Conservation (phyloP, 805 yeast species). For the Pichia membranifaciens region DNA sequence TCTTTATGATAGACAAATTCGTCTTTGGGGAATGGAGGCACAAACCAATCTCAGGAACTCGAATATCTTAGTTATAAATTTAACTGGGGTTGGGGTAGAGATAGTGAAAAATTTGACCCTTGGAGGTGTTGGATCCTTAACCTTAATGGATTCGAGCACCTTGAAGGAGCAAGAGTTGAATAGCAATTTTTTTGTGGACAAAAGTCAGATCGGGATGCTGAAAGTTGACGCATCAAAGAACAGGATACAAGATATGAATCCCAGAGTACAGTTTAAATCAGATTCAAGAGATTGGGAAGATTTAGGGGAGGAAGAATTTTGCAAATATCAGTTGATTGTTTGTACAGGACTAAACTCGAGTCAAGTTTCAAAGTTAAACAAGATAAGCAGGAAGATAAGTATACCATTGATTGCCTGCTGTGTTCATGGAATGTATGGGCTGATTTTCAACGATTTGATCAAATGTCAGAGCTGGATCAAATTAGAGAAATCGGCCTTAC, state of each 20-base stretch:
- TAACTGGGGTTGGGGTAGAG: slow-evolving; percentile 79
- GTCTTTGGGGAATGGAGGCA: slow-evolving; percentile 95
- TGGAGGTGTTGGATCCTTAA: slow-evolving; percentile 79
- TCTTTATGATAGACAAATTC: slow-evolving; percentile 86
- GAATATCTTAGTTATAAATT: slow-evolving; percentile 58
- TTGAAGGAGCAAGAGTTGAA: slow-evolving; percentile 59
- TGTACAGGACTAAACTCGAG: slow-evolving; percentile 56
- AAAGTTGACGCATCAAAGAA: slow-evolving; percentile 51
- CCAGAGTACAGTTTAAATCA: slow-evolving; percentile 53
- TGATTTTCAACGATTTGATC: slow-evolving; percentile 72
- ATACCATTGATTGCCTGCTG: slow-evolving; percentile 67
- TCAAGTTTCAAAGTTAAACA: slow-evolving; percentile 46
- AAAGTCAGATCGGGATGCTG: slow-evolving; percentile 46
- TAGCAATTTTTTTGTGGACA: slow-evolving; percentile 67
- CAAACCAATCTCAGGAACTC: slow-evolving; percentile 74
- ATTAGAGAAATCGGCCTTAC: slow-evolving; percentile 43
- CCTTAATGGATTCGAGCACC: slow-evolving; percentile 54
- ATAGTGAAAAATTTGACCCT: slow-evolving; percentile 76
- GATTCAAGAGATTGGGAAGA: slow-evolving; percentile 13
- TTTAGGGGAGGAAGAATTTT: slow-evolving; percentile 35
- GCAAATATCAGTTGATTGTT: slow-evolving; percentile 61
- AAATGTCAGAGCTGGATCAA: slow-evolving; percentile 51
- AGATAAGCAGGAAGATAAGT: slow-evolving; percentile 45
- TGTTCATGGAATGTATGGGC: slow-evolving; percentile 77
- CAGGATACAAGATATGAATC: slow-evolving; percentile 69